Evolutionary conservation across 257 asterid species (phyloP).

Genomic region (Handroanthus guayacan): DNA sequence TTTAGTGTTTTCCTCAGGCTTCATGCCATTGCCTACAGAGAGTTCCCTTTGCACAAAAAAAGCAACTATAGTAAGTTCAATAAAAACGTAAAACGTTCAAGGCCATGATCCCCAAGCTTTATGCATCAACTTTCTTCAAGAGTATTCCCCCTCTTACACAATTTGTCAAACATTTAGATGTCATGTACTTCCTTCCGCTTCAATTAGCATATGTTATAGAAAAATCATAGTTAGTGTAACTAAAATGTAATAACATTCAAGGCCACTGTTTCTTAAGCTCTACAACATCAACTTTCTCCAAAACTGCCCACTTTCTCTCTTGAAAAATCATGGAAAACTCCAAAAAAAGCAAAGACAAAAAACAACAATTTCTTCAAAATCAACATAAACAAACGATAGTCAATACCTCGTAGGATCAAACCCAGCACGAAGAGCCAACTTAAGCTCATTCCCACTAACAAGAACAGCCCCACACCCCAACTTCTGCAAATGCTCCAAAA

Average conservation of each 20-base stretch:
- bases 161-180: background rate
- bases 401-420: constrained; percentile 86
- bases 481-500: constrained; percentile 80
- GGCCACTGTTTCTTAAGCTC: background rate
- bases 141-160: background rate
- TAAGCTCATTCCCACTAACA: constrained; percentile 97
- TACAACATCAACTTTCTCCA: background rate
- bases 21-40: background rate
- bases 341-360: background rate
- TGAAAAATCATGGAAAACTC: background rate
- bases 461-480: constrained; percentile 94
- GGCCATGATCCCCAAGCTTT: background rate
- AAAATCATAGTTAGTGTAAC: background rate
- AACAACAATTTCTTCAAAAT: background rate
- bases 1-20: background rate
- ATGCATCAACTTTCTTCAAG: background rate
- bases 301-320: background rate
- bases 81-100: background rate
- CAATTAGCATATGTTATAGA: background rate
- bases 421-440: constrained; percentile 80
- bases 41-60: background rate
- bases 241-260: constrained; percentile 6
- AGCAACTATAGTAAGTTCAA: background rate
- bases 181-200: background rate
- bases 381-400: background rate